A percentile compares a stretch with the other conserved stretches of the same genome.
Conservation (phyloP, 1,284 basidiomycete genomes). For the Moniliella sp. region DNA sequence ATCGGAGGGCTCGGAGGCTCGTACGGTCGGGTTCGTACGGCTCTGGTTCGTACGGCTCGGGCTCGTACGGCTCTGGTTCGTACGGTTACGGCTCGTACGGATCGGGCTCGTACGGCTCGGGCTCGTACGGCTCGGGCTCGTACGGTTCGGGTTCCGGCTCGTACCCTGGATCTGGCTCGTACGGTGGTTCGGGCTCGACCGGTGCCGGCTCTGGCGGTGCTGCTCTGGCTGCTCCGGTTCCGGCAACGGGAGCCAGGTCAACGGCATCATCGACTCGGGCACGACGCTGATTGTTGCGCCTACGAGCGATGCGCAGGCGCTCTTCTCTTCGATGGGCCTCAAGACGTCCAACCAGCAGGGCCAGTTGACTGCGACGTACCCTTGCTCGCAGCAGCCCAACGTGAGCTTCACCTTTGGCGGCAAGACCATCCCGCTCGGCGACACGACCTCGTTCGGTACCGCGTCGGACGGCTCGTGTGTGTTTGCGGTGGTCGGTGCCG, state of each 20-base stretch:
- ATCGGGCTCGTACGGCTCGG: too few relatives aligned
- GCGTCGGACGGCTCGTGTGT: not conserved
- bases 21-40: too few relatives aligned
- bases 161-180: too few relatives aligned
- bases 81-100: too few relatives aligned
- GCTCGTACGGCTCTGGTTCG: too few relatives aligned
- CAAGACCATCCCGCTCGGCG: not conserved
- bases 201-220: too few relatives aligned
- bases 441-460: not conserved
- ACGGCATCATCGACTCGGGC: constrained; percentile 1
- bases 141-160: too few relatives aligned
- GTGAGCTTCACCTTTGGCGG: constrained; percentile 1
- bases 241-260: constrained; percentile 10
- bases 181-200: too few relatives aligned
- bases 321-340: constrained; percentile 26
- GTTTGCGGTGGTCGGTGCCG: constrained; percentile 1
- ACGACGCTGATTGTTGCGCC: constrained; percentile 1
- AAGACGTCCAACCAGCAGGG: constrained; percentile 16
- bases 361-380: constrained; percentile 16
- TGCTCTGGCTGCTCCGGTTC: too few relatives aligned
- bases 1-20: too few relatives aligned
- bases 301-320: not conserved
- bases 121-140: too few relatives aligned
- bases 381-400: not conserved
- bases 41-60: too few relatives aligned